Evolutionary conservation across 129 eudicot species (phyloP).

Genomic region (Flaveria linearis): DNA sequence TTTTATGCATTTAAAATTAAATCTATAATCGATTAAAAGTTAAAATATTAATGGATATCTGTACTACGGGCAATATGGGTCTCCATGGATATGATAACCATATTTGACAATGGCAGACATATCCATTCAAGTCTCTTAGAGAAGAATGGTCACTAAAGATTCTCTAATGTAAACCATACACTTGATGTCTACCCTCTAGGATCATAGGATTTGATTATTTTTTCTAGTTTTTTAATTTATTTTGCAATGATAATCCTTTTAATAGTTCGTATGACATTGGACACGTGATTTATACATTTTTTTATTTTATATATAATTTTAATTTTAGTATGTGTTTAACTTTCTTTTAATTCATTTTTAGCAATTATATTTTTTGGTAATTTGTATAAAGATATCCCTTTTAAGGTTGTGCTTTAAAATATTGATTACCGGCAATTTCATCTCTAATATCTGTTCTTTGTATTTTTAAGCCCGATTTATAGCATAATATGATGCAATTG

Average conservation of each 20-base stretch:
- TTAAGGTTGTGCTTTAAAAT: too few species aligned
- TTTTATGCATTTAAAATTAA: neutral
- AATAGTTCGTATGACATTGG: neutral
- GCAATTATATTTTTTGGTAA: too few species aligned
- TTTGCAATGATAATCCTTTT: neutral
- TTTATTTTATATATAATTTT: neutral
- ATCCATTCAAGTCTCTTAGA: slow-evolving; percentile 24
- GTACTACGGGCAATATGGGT: neutral
- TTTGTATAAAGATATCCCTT: too few species aligned
- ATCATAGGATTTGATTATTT: slow-evolving; percentile 7
- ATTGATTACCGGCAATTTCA: too few species aligned
- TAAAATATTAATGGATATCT: neutral
- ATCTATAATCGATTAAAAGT: neutral
- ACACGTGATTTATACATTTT: neutral
- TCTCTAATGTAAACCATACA: slow-evolving; percentile 26
- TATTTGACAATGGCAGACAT: slow-evolving; percentile 32
- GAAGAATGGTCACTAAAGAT: slow-evolving; percentile 23
- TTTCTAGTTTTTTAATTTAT: neutral
- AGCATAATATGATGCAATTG: too few species aligned
- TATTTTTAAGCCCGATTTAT: too few species aligned
- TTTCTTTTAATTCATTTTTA: neutral
- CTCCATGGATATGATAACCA: slow-evolving; percentile 23
- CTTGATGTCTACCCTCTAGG: neutral
- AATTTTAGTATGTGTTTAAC: neutral
- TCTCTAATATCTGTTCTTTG: too few species aligned